Evolutionary conservation across 345 rosid genomes (phyloP), one percentile per base, ranked within the genome.

Genomic region (Aegle marmelos): DNA sequence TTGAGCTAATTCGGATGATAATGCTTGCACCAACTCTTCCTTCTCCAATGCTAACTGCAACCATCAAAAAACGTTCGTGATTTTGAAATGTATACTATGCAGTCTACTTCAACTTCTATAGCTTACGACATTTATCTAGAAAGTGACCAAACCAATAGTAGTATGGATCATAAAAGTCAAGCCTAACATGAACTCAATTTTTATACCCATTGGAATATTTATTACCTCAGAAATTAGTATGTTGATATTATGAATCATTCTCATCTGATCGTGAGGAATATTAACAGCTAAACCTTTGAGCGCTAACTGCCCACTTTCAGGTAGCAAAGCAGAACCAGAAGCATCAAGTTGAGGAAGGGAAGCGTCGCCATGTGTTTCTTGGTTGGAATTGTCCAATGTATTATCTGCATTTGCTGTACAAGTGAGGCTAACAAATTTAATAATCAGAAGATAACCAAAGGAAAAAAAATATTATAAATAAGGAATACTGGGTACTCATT

Each of bases 21-120:
- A 79, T 60, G 94, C 88, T 82, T 90, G 92, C 76, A 86, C 73
- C 83, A 97, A 83, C 80, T 94, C 98, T 78, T 97, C 98, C 80
- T 93, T 93, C 83, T 94, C 99, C 83, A 91, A 76, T 17, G 93
- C 88, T 74, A 94, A 87, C 99, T 96, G 88, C 82, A 88, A 78
- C 61, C 75, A 83, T 41, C 16, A 45, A 13, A 45, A 82, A 14
- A 76, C 59, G 17, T 56, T 21, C n/a, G 65, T 59, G 56, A 78
- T 68, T 45, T 60, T 68, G 60, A 68, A 28, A 56, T 5, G 50
- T 27, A 31, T 41, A 31, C 30, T 59, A 37, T 62, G 53, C 74
- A 64, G 57, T 65, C 58, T 59, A 65, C 70, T 50, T 65, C 57
- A 57, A 68, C 45, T 65, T 34, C 72, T 33, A 66, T 33, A 34